Conservation (phyloP, 1,284 basidiomycete species). For the Pseudozyma sp. region DNA sequence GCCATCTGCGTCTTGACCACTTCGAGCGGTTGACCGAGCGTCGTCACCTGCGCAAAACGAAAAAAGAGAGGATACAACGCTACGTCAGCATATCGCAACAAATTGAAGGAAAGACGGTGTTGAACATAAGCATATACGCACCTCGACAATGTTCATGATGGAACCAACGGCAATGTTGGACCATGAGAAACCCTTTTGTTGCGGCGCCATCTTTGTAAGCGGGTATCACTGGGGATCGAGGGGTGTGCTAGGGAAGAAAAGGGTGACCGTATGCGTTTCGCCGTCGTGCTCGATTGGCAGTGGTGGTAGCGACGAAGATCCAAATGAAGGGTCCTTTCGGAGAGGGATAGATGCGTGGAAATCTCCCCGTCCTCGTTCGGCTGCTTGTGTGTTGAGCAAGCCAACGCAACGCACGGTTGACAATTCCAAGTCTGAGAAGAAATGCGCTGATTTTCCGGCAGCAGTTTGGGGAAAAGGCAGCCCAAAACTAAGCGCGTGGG, state of each 20-base stretch:
- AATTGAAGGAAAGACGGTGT: neutral
- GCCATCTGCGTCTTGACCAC: conserved; percentile 85
- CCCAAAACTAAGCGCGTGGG: too few relatives aligned
- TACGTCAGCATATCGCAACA: conserved; percentile 14
- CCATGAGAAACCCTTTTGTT: conserved; percentile 89
- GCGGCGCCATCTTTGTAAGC: conserved; percentile 71
- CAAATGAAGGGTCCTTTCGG: too few relatives aligned
- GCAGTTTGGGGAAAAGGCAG: too few relatives aligned
- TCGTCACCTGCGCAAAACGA: conserved; percentile 79
- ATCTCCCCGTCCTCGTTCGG: too few relatives aligned
- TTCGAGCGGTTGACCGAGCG: conserved; percentile 96
- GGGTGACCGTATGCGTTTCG: too few relatives aligned
- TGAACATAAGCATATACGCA: conserved; percentile 64
- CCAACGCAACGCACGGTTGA: too few relatives aligned
- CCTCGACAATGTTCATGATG: conserved; percentile 79
- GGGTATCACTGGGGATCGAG: neutral
- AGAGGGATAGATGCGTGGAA: too few relatives aligned
- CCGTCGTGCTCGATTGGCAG: too few relatives aligned
- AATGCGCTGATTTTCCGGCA: too few relatives aligned
- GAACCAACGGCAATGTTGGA: conserved; percentile 97
- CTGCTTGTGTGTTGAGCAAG: too few relatives aligned
- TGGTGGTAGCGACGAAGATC: too few relatives aligned
- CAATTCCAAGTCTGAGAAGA: too few relatives aligned
- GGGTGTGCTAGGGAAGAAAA: neutral
- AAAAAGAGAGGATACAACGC: conserved; percentile 56